Conservation (phyloP, 768 basidiomycete genomes). For the Mycena albidolilacea region DNA sequence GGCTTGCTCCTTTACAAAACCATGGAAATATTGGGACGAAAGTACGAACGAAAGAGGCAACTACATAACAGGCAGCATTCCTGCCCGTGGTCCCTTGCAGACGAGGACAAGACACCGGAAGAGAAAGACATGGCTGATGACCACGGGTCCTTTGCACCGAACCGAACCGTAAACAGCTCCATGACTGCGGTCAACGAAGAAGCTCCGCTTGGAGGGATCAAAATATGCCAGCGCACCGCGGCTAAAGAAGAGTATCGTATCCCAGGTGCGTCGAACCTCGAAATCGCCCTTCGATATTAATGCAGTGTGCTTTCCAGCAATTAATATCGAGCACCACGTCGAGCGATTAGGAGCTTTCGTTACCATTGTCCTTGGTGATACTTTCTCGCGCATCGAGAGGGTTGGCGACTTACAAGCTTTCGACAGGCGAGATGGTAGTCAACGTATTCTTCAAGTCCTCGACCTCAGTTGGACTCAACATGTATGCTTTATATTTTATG, state of each 20-base stretch:
- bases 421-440: constrained; percentile 39
- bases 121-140: constrained; percentile 11
- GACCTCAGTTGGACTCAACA: constrained; percentile 29
- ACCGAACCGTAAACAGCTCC: constrained; percentile 33
- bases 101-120: constrained; percentile 4
- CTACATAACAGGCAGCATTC: not conserved
- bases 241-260: constrained; percentile 12
- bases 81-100: constrained; percentile 7
- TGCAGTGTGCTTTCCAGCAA: constrained; percentile 37
- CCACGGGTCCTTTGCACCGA: not conserved
- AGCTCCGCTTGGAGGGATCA: constrained; percentile 30
- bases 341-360: constrained; percentile 51
- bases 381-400: not conserved
- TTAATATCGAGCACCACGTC: constrained; percentile 53
- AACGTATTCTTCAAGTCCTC: constrained; percentile 35
- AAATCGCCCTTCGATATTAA: not conserved
- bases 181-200: constrained; percentile 36
- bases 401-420: not conserved
- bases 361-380: constrained; percentile 46
- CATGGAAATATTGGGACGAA: constrained; percentile 33
- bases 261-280: constrained; percentile 22
- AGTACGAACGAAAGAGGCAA: constrained; percentile 24
- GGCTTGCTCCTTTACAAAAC: constrained; percentile 38
- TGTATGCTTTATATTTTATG: constrained; percentile 12
- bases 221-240: constrained; percentile 20